Evolutionary conservation across 306 rosid genomes (phyloP), one percentile per base, ranked within the genome.

Genomic region (Begonia masoniana): DNA sequence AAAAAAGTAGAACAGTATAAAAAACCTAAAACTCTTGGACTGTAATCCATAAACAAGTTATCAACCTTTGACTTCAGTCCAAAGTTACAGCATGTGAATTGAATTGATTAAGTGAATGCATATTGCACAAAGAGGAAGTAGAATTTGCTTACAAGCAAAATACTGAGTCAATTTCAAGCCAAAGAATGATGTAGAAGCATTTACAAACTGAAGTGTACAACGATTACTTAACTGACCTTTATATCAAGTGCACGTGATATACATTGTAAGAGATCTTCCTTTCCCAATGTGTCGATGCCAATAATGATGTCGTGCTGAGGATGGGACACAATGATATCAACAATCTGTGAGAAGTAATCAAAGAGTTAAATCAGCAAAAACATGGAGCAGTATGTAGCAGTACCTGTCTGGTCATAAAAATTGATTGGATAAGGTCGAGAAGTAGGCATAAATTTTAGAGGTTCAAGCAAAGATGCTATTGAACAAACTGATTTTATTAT

Each of bases 291-390:
- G 69, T 80, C 81, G 41, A 84, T 73, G 59, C 78, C 88, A 55
- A 84, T 84, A 62, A 84, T 62, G 54, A 84, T 50, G 35, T 78
- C 94, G 58, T 84, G 83, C 15, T 75, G 76, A 43, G 88, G 94
- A 78, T 80, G 81, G 43, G 88, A 73, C 26, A 57, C 61, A 61
- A 84, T 75, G 45, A 84, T 66, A 74, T 75, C 74, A 55, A 80
- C 69, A 56, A 76, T 62, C 88, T 80, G 81, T 51, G 71, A 73
- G 36, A 55, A 64, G 41, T 56, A 19, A 61, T 54, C 51, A 60
- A 55, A 36, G 55, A 61, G 50, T 1, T 45, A n/a, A 57, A 13
- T 36, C 19, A 56, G 51, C 15, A 52, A 26, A 41, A 55, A 13
- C 11, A 43, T 36, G 6, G n/a, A 4, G 39, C 39, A 31, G 39